These are phyloP conservation scores for Talaromyces sp. DNA, from an alignment of 2,329 filamentous ascomycete genomes.

Conservation along the genomic window DNA sequence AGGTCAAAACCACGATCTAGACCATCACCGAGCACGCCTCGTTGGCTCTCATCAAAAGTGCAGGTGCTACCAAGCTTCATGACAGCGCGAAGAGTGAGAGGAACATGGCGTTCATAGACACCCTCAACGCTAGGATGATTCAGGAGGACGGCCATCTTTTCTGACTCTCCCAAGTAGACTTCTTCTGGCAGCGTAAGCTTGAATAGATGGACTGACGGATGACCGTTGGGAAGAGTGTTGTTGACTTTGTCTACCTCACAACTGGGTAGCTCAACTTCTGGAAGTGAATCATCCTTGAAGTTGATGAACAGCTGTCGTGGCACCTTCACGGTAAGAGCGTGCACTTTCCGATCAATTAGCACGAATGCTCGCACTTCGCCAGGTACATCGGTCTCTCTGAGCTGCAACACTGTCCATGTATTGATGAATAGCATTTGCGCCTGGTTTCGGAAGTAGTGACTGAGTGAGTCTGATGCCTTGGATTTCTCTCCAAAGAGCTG, in stretches of 20 bases:
- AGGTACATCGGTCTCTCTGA: constrained; percentile 75
- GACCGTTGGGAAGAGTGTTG: constrained; percentile 89
- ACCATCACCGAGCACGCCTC: constrained; percentile 86
- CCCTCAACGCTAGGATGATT: constrained; percentile 94
- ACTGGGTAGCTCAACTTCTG: constrained; percentile 79
- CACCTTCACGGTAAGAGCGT: constrained; percentile 82
- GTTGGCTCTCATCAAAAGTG: constrained; percentile 86
- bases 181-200: constrained; percentile 88
- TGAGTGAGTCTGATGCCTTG: constrained; percentile 58
- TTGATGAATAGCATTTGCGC: constrained; percentile 85
- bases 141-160: constrained; percentile 78
- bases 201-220: constrained; percentile 90
- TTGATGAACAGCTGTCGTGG: constrained; percentile 89
- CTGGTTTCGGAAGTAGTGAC: constrained; percentile 81
- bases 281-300: constrained; percentile 79
- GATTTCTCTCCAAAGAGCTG: constrained; percentile 90
- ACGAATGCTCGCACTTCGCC: constrained; percentile 87
- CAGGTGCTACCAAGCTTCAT: constrained; percentile 87
- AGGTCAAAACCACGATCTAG: constrained; percentile 93
- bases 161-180: constrained; percentile 76
- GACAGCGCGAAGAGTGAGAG: constrained; percentile 79
- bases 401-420: constrained; percentile 91
- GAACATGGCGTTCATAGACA: constrained; percentile 92
- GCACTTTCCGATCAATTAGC: constrained; percentile 88
- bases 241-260: constrained; percentile 91